Base-by-base conservation (phyloP, 768 basidiomycete genomes). In the Hemileccinum impolitum region DNA sequence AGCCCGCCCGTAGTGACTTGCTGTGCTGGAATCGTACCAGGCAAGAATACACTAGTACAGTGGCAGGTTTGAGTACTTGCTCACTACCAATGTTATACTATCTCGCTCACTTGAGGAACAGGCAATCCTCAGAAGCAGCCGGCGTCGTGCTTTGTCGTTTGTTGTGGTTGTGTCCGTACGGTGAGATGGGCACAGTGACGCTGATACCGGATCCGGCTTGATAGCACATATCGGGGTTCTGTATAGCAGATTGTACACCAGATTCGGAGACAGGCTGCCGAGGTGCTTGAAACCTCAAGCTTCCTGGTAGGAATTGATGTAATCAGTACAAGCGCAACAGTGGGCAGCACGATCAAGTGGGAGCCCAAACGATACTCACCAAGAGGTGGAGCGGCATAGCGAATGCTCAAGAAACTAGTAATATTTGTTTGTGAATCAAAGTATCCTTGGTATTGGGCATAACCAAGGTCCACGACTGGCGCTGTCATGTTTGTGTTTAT, bases 361-460 rank as follows among this genome's bases (percentile, higher is more conserved):
- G 9, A 4, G 2, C 4, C 13, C 21, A 15, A 14, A 12, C 4
- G n/a, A 4, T 3, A 48, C 68, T 21, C 23, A 75, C 77, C 77
- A 26, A 70, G 51, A 3, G 79, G 78, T 23, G 76, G 64, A 15
- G 75, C 75, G 9, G 80, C 79, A 61, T 75, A 81, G 8, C 78
- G 70, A 38, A 68, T 51, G 14, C 61, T 53, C 25, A 67, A 45
- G 51, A 64, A 68, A 40, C 30, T 51, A 1, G 65, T 59, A 4
- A 56, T 47, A 26, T 63, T 65, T 0, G 48, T 48, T 12, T 51
- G 46, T 13, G 49, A 7, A 39, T 70, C 55, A 23, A 59, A 45
- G 19, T 47, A 38, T 12, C 66, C 69, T 51, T 59, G 66, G 50
- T 70, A 68, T 47, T 55, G 50, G 6, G 61, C 63, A 51, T 68